Evolutionary conservation across 1,139 yeast species (phyloP), one percentile per base, ranked within the genome.

Genomic region (Taiozyma onychis): DNA sequence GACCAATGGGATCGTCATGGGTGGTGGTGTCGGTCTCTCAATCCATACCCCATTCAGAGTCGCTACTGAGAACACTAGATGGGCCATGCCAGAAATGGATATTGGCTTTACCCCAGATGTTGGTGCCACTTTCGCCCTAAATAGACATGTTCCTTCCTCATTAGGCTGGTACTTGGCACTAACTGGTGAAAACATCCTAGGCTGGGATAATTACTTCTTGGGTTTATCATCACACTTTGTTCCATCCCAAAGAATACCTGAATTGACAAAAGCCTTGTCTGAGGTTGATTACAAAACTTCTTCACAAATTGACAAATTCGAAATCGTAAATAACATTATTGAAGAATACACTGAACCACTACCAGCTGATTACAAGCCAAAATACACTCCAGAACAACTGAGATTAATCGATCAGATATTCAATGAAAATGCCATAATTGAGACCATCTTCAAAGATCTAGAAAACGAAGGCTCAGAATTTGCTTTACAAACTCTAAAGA

Each of bases 11-110:
- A 89, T 93, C 62, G 89, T 95, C 39, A 89, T 93, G 97, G 99
- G 99, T 51, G 99, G 99, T 49, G 99, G 99, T 60, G 96, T 89
- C 43, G 99, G 99, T 4, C 73, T 93, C 50, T 77, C 93, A 0
- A 85, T 88, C 43, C 98, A 95, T 68, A 87, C 91, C n/a, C 95
- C 97, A 3, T 91, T 91, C 75, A 80, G 99, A 65, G 75, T 93
- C 46, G 95, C 95, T 13, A 88, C 97, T 39, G 98, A 93, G 63
- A 79, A 80, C 62, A 91, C 98, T 21, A 78, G 84, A 64, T 80
- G 91, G 70, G 96, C 98, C 54, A 95, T 93, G 99, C 99, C 99
- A 6, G 99, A 93, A 69, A 86, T 95, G 77, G 93, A 88, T 61
- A 93, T 95, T 66, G 99, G 99, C 0, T 89, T 91, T 67, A 88